Evolutionary conservation across 2,329 filamentous ascomycete species (phyloP), one percentile per base, ranked within the genome.

Genomic region (Xenosphaeropsis pyriputrescens): DNA sequence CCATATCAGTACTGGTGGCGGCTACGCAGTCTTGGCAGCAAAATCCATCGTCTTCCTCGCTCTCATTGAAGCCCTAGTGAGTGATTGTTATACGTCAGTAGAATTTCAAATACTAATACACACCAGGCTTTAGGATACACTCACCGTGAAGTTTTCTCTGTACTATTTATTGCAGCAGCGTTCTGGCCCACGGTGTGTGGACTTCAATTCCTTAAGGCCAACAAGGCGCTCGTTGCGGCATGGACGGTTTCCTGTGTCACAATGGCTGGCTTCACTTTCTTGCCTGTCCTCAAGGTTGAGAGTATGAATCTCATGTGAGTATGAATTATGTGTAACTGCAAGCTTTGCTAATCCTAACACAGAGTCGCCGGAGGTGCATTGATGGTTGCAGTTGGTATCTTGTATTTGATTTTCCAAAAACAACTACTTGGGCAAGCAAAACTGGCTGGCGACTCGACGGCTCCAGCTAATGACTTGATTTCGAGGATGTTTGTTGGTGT

Each of bases 211-310:
- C 46, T 95, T 7, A 67, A 62, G 37, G 60, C 70, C 18, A 79
- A 96, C 51, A 53, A 63, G 11, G 52, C 70, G 4, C 67, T 93
- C 2, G 72, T 73, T 37, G 59, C 64, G 0, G 75, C 75, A 1
- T 98, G 91, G 91, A 67, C 71, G 7, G 49, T 79, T 29, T 82
- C 83, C 4, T 95, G 88, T 57, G 47, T 79, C 2, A 62, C 78
- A 4, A 94, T 96, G 86, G 91, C 89, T 55, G 70, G 72, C 2
- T 98, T 98, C 52, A 98, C 91, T 0, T 60, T 96, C 12, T 65
- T 98, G 2, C 82, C 85, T 1, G 91, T 85, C 2, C 79, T 83
- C 57, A 98, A 96, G 57, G 63, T 75, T 1, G 93, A 98, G 54
- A 74, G 81, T 48, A 55, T 85, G 4, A 68, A 64, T 39, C 64